A percentile compares a stretch with the other conserved stretches of the same genome.
phyloP scores from a whole-genome alignment of 768 basidiomycete species.

The Phaeotremella skinneri region DNA sequence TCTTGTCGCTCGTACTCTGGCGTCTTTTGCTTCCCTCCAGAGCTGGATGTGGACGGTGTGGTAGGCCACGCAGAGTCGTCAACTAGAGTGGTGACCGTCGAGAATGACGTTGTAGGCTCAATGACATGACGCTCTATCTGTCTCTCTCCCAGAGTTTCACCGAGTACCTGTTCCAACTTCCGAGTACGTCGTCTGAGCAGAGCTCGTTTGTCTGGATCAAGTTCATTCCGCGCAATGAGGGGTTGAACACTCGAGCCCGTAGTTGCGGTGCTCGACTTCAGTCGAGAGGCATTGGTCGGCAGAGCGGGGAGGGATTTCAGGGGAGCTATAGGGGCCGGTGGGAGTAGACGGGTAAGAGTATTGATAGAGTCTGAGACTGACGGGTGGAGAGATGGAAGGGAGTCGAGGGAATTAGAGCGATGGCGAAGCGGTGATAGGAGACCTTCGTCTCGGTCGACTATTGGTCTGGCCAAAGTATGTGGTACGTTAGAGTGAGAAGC shows the following conservation, averaged over 20 bases:
- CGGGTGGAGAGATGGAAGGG: conserved; percentile 30
- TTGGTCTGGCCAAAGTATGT: background rate
- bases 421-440: background rate
- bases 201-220: conserved; percentile 26
- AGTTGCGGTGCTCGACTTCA: background rate
- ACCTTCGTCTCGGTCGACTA: background rate
- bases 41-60: conserved; percentile 1
- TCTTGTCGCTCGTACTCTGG: conserved; percentile 29
- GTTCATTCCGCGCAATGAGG: conserved; percentile 19
- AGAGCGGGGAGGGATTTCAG: conserved; percentile 3
- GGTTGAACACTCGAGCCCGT: background rate
- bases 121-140: conserved; percentile 26
- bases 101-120: conserved; percentile 17
- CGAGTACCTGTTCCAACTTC: conserved; percentile 37
- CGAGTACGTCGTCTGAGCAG: conserved; percentile 26
- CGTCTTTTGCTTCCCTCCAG: background rate
- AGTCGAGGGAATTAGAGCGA: conserved; percentile 30
- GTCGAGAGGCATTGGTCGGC: conserved; percentile 3
- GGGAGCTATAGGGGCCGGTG: background rate
- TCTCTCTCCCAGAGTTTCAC: conserved; percentile 26
- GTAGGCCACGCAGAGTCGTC: conserved; percentile 17
- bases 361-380: conserved; percentile 33
- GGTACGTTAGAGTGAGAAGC: conserved; percentile 9
- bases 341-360: conserved; percentile 24
- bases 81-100: conserved; percentile 9